Evolutionary conservation across 129 eudicot species (phyloP).

Genomic region (Tagetes erecta): DNA sequence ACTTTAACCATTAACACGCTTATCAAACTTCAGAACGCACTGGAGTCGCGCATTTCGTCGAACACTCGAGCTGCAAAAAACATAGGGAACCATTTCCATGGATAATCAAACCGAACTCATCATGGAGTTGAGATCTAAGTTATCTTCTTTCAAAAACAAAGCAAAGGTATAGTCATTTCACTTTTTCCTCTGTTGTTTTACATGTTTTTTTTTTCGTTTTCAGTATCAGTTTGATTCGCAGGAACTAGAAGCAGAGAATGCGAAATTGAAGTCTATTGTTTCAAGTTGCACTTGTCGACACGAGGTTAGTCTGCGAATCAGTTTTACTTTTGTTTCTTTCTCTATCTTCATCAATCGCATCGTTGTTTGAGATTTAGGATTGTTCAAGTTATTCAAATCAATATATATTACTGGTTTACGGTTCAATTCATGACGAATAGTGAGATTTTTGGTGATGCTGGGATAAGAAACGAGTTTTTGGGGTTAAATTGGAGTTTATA

Average conservation of each 20-base stretch:
- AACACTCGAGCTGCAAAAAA: constrained; percentile 18
- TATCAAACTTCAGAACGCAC: background rate
- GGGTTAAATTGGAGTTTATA: background rate
- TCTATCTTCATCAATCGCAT: background rate
- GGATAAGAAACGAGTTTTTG: background rate
- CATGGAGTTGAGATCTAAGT: constrained; percentile 33
- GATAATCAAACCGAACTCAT: constrained; percentile 26
- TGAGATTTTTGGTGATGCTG: constrained; percentile 11
- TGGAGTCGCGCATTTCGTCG: background rate
- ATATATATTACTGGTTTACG: background rate
- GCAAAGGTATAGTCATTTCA: constrained; percentile 33
- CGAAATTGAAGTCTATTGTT: constrained; percentile 45
- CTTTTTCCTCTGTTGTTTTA: background rate
- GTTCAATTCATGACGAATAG: background rate
- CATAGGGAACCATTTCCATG: background rate
- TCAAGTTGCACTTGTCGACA: constrained; percentile 59
- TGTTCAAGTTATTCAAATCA: background rate
- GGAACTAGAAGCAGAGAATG: constrained; percentile 79
- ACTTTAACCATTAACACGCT: background rate
- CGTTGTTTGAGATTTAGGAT: background rate
- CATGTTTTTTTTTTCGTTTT: background rate
- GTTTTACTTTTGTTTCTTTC: background rate
- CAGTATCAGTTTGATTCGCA: constrained; percentile 27
- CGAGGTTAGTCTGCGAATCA: constrained; percentile 45
- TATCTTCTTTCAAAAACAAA: constrained; percentile 31